These are phyloP conservation scores for Grosmannia huntii DNA, from an alignment of 2,329 filamentous ascomycete species.

Conservation along the genomic window DNA sequence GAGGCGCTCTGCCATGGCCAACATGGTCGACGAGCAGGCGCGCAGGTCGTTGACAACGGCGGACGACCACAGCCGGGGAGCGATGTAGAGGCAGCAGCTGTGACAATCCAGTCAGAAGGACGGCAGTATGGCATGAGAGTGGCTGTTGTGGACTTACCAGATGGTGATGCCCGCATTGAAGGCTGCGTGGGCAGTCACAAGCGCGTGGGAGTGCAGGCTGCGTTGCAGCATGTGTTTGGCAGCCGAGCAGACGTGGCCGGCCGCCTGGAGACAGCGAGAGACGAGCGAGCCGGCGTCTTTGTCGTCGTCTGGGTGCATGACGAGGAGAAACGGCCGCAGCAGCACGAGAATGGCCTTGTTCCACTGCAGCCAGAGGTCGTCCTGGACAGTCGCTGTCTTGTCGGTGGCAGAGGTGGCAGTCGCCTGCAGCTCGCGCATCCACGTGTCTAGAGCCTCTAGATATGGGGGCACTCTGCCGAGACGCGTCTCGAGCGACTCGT, in stretches of 20 bases:
- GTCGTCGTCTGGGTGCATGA: conserved; percentile 23
- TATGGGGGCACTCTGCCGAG: conserved; percentile 31
- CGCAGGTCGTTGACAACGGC: conserved; percentile 33
- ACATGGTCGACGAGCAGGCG: conserved; percentile 33
- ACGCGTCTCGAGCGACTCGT: conserved; percentile 28
- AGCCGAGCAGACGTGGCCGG: conserved; percentile 27
- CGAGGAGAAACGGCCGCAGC: conserved; percentile 36
- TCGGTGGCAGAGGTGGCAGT: not conserved
- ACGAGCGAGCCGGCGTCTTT: conserved; percentile 26
- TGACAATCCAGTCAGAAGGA: conserved; percentile 2
- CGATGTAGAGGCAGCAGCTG: conserved; percentile 23
- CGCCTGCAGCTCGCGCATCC: conserved; percentile 14
- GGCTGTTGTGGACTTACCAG: not conserved
- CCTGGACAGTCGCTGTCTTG: not conserved
- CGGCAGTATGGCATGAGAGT: not conserved
- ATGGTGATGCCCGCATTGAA: conserved; percentile 30
- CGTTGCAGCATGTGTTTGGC: conserved; percentile 27
- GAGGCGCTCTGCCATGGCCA: conserved; percentile 34
- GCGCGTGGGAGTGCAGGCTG: conserved; percentile 26
- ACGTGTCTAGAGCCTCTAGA: conserved; percentile 31
- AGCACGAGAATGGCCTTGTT: conserved; percentile 35
- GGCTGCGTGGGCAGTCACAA: conserved; percentile 27
- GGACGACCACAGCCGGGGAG: conserved; percentile 30
- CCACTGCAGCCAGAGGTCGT: conserved; percentile 35
- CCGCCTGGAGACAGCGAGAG: conserved; percentile 26